phyloP scores from a whole-genome alignment of 495 filamentous ascomycete genomes.

The Chlorociboria aeruginascens region DNA sequence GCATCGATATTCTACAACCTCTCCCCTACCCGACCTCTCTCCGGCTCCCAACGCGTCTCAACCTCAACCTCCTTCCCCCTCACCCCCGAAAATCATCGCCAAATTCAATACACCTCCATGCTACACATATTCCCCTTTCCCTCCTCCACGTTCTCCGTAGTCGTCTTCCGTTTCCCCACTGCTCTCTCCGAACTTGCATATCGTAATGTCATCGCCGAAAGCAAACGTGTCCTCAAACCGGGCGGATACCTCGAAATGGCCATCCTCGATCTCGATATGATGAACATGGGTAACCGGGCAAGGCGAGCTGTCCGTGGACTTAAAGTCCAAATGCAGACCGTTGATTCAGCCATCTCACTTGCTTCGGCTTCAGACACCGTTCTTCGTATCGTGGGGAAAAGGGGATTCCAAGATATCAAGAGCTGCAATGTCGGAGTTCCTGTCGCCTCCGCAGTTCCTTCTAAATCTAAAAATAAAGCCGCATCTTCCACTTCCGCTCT shows the following conservation, averaged over 20 bases:
- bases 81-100: slow-evolving; percentile 74
- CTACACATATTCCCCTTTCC: slow-evolving; percentile 74
- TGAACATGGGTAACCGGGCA: slow-evolving; percentile 72
- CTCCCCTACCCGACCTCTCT: slow-evolving; percentile 36
- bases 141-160: slow-evolving; percentile 68
- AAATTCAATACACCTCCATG: slow-evolving; percentile 60
- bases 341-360: slow-evolving; percentile 43
- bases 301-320: slow-evolving; percentile 64
- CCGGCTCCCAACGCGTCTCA: slow-evolving; percentile 29
- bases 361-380: slow-evolving; percentile 69
- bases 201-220: slow-evolving; percentile 71
- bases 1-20: slow-evolving; percentile 78
- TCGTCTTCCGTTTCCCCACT: slow-evolving; percentile 80
- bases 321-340: slow-evolving; percentile 45
- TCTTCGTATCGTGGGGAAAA: slow-evolving; percentile 58
- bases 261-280: slow-evolving; percentile 73
- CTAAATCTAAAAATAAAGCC: slow-evolving; percentile 11
- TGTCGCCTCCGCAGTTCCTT: slow-evolving; percentile 57
- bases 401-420: slow-evolving; percentile 76
- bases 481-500: background rate
- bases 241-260: slow-evolving; percentile 84
- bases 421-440: slow-evolving; percentile 84
- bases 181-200: slow-evolving; percentile 64
- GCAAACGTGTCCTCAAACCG: slow-evolving; percentile 79
- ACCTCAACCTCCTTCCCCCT: slow-evolving; percentile 31